A percentile compares a stretch with the other conserved stretches of the same genome.
phyloP scores from a whole-genome alignment of 441 rosid species.

The Dalechampia spathulata region DNA sequence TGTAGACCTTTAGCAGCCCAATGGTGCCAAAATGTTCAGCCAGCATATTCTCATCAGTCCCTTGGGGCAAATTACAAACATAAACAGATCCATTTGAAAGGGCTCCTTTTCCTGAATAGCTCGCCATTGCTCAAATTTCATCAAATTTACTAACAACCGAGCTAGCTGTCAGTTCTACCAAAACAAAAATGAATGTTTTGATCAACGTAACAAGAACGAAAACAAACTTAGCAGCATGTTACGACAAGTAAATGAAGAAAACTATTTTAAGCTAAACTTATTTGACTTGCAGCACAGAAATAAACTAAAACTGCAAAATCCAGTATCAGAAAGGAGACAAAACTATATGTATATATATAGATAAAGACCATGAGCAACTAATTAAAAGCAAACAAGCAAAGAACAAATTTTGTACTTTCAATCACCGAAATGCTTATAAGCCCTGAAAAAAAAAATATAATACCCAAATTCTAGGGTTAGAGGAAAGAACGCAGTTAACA shows the following conservation, averaged over 20 bases:
- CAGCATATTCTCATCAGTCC: constrained; percentile 80
- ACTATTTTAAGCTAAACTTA: neutral
- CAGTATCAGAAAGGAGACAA: neutral
- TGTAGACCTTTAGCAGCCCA: constrained; percentile 77
- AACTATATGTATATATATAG: neutral
- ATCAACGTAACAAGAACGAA: neutral
- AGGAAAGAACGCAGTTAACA: neutral
- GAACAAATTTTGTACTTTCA: neutral
- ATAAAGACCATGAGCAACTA: neutral
- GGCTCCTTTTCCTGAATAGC: constrained; percentile 47
- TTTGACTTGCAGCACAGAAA: neutral
- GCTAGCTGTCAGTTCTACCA: neutral
- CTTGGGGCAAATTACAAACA: constrained; percentile 73
- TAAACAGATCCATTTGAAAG: constrained; percentile 72
- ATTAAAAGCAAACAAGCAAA: neutral
- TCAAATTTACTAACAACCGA: constrained; percentile 18
- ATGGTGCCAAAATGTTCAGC: constrained; percentile 93
- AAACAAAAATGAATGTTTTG: neutral
- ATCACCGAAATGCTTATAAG: too few relatives aligned
- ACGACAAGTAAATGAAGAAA: neutral
- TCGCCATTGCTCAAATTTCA: constrained; percentile 67
- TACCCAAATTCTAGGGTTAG: neutral
- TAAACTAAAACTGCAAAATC: neutral
- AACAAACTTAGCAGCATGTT: neutral
- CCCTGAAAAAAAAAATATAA: neutral